Evolutionary conservation across 768 basidiomycete genomes (phyloP), one percentile per base, ranked within the genome.

Genomic region (Tylopilus sp.): DNA sequence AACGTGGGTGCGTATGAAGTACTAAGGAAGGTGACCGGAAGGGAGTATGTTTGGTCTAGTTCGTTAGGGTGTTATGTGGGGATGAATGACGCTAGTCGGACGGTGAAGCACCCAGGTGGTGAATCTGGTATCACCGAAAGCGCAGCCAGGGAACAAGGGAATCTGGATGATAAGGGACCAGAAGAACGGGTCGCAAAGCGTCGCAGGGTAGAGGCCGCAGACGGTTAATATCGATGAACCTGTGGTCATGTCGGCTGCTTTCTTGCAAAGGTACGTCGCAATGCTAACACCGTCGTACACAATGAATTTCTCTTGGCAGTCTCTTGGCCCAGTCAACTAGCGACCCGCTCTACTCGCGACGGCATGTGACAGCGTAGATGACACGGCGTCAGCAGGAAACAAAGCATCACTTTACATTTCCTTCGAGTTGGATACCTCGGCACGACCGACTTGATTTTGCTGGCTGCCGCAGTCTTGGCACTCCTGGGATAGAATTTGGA

Each of bases 21-120:
- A 9, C 74, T 96, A 45, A 83, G 83, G 26, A 74, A 71, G 30
- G 56, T 93, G 5, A 64, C 92, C 34, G 70, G 71, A 5, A 85
- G 92, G 58, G 81, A 85, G 44, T 92, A 82, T 65, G 74, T 82
- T 7, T 97, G 91, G 89, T 72, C 64, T 46, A 61, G 70, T 29
- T 48, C 60, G 4, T 54, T 79, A 43, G 77, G 75, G 10, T 78
- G 78, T 50, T 79, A 79, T 57, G 60, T 76, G 19, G 64, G 68
- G 3, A 48, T 9, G 31, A 34, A 19, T 8, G 45, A 48, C 34
- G 2, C 17, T 16, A 52, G 25, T 44, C 37, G 9, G 19, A 19
- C 6, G 38, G 45, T 36, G 12, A 36, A 6, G 6, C 44, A 1
- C 19, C 14, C 5, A 24, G 33, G 46, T 25, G 34, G 25, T 22